Conservation (phyloP, 495 filamentous ascomycete genomes). For the Hypoxylon intermedium region DNA sequence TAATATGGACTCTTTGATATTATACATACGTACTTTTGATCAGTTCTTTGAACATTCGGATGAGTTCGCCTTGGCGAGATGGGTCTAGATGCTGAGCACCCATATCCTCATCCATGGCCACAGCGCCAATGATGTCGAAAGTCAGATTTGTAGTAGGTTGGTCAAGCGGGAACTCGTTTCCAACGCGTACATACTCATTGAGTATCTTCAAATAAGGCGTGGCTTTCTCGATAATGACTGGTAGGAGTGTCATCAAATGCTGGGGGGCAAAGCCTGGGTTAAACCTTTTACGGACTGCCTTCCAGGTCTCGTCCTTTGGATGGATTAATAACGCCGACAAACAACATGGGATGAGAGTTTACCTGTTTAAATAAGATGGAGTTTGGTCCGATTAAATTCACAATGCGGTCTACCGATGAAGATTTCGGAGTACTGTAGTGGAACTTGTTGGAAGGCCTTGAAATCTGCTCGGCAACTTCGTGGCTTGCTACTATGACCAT, state of each 20-base stretch:
- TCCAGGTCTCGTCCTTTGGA: slow-evolving; percentile 52
- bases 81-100: too few species aligned
- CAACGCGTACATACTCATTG: slow-evolving; percentile 33
- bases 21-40: too few species aligned
- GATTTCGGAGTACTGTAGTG: slow-evolving; percentile 55
- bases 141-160: slow-evolving; percentile 43
- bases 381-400: slow-evolving; percentile 45
- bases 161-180: slow-evolving; percentile 40
- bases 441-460: slow-evolving; percentile 44
- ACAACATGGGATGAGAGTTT: too few species aligned
- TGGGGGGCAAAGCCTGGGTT: slow-evolving; percentile 53
- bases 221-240: slow-evolving; percentile 50
- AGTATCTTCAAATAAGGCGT: slow-evolving; percentile 42
- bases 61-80: too few species aligned
- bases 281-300: slow-evolving; percentile 47
- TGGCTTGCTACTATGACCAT: slow-evolving; percentile 53
- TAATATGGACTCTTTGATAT: too few species aligned
- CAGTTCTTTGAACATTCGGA: too few species aligned
- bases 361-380: slow-evolving; percentile 49
- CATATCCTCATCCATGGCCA: slow-evolving; percentile 4
- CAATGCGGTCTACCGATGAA: too few species aligned
- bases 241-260: slow-evolving; percentile 51
- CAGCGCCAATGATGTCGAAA: slow-evolving; percentile 48
- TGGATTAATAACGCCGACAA: too few species aligned
- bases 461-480: slow-evolving; percentile 54